Evolutionary conservation across 139 green algal species (phyloP), one percentile per base, ranked within the genome.

Genomic region (Coccomyxa sp.): DNA sequence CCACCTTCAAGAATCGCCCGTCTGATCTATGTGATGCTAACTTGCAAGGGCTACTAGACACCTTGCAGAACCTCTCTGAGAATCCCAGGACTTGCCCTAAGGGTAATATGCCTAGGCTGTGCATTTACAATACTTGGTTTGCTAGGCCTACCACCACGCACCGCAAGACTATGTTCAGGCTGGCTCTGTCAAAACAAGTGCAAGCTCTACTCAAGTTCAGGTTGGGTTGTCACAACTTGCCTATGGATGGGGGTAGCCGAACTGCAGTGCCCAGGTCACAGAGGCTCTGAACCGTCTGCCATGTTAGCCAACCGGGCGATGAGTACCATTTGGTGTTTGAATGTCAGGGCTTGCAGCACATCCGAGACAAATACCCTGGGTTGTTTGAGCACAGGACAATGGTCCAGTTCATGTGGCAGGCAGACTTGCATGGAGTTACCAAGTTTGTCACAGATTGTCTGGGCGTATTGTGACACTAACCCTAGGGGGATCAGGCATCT

Each of bases 381-480:
- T 71, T 21, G 18, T 71, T 71, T 21, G 63, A 71, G 18, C 63
- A 25, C 9, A 71, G 63, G 63, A 71, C 63, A 28, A 71, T 71
- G 63, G 63, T 71, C 63, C 63, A 71, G 21, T 71, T 71, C 63
- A 71, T 71, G 63, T 71, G 63, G 63, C 18, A 71, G 63, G 63
- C 63, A 28, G 63, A 71, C 21, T 71, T 71, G 18, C 21, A 71
- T 71, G 9, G 63, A 25, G 63, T 71, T 71, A 25, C 63, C 63
- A 71, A 71, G 63, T 71, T 71, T 71, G 63, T 71, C 63, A 71
- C 63, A 71, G 21, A 71, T 71, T 71, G 63, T 71, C 63, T 71
- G 18, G 63, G 63, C 63, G 63, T 71, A 71, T 71, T 28, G 21
- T 71, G 21, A 25, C 63, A 71, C 63, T 28, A 25, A 71, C 63